Evolutionary conservation across 352 stramenopile species (phyloP).

Genomic region (Phytophthora chlamydospora): DNA sequence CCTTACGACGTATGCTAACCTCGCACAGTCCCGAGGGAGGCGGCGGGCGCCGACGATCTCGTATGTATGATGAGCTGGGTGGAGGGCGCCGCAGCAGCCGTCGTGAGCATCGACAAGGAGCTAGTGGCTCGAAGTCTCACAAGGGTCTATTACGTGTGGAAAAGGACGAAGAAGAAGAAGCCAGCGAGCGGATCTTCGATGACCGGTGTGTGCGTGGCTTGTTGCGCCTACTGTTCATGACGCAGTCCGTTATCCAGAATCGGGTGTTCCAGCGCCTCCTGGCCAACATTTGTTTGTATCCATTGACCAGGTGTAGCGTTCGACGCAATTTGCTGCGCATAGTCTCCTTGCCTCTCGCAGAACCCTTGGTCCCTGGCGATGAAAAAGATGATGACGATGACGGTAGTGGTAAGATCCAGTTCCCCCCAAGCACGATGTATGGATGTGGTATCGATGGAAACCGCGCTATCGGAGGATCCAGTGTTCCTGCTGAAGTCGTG

Average conservation of each 20-base stretch:
- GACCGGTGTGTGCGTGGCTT: constrained; percentile 70
- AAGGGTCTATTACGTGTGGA: constrained; percentile 76
- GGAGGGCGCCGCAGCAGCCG: constrained; percentile 49
- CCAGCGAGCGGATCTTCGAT: constrained; percentile 67
- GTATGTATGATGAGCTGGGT: constrained; percentile 51
- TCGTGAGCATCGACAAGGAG: constrained; percentile 35
- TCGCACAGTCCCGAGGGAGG: constrained; percentile 67
- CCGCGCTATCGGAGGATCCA: constrained; percentile 23
- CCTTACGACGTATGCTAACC: constrained; percentile 81
- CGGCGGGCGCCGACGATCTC: constrained; percentile 45
- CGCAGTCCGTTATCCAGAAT: constrained; percentile 82
- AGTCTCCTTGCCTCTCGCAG: constrained; percentile 56
- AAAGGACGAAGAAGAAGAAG: constrained; percentile 72
- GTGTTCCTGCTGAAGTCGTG: constrained; percentile 87
- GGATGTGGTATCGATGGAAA: constrained; percentile 52
- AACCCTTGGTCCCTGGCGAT: constrained; percentile 42
- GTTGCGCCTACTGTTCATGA: constrained; percentile 81
- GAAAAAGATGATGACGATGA: constrained; percentile 48
- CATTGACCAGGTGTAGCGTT: constrained; percentile 66
- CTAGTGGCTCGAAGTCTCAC: constrained; percentile 23
- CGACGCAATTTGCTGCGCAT: constrained; percentile 69
- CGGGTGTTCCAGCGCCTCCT: constrained; percentile 82
- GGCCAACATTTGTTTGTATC: constrained; percentile 83
- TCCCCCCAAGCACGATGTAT: constrained; percentile 64
- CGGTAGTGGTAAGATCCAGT: constrained; percentile 44